These are phyloP conservation scores for Luffa aegyptiaca DNA, from an alignment of 306 rosid species.

Conservation along the genomic window DNA sequence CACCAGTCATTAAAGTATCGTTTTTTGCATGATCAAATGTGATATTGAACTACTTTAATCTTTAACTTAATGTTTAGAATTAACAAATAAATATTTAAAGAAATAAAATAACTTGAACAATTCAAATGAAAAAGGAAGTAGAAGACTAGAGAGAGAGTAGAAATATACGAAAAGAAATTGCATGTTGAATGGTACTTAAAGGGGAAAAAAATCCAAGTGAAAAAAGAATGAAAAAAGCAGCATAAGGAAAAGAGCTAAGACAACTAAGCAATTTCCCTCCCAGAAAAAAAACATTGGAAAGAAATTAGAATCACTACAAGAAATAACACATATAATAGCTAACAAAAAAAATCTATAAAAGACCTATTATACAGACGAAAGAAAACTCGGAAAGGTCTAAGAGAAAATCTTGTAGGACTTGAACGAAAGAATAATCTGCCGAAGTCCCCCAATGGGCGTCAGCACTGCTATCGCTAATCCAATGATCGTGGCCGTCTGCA, in stretches of 20 bases:
- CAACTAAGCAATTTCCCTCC: neutral
- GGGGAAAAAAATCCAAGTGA: neutral
- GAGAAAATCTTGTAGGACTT: slow-evolving; percentile 36
- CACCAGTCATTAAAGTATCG: no score
- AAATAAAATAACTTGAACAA: no score
- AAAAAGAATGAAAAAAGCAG: neutral
- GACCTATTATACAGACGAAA: neutral
- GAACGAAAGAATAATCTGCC: slow-evolving; percentile 36
- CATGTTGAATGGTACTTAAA: neutral
- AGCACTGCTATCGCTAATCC: slow-evolving; percentile 22
- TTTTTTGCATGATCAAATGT: no score
- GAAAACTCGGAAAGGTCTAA: neutral
- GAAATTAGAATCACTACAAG: neutral
- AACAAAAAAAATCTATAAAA: no score
- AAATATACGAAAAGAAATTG: neutral
- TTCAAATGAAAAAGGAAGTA: no score
- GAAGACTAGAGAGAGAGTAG: neutral
- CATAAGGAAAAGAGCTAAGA: neutral
- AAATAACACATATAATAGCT: no score
- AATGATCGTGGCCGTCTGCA: slow-evolving; percentile 17
- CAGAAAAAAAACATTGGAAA: neutral
- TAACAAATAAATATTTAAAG: no score
- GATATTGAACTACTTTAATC: no score
- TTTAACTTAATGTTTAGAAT: no score
- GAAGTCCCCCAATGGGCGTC: slow-evolving; percentile 56